Base-by-base conservation (phyloP, 1,284 basidiomycete genomes). In the Cutaneotrichosporon dermatis region DNA sequence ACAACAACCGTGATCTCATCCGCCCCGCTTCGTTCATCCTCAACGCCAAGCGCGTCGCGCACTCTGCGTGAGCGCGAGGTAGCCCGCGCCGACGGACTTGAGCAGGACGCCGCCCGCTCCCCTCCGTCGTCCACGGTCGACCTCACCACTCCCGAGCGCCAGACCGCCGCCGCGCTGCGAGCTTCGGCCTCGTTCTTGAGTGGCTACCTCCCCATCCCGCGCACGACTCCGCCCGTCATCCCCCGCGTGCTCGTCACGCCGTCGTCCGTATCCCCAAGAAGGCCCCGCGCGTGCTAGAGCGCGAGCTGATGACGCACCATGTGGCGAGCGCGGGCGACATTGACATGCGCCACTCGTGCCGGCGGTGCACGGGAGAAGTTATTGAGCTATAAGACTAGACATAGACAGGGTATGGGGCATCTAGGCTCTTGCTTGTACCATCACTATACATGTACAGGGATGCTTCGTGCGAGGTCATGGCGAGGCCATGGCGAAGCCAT, bases 271-370 rank as follows among this genome's bases (percentile, higher is more conserved):
- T 60, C 59, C 8, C 60, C 5, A 61, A 60, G 55, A 53, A 54
- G 41, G 40, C 57, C 51, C 59, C 51, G 13, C 44, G 44, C 33
- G 54, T 35, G 33, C 59, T 64, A 16, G 59, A 57, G 41, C 51
- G 49, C 48, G 48, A 60, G 44, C 16, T 25, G 40, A 53, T 45
- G 51, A 55, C 49, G 49, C 52, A 54, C 58, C 50, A 59, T 39
- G 41, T 58, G 51, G 39, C 45, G 48, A 44, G 52, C 3, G 53
- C 44, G 9, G 54, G 55, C 40, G 51, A 59, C 16, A 42, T 72
- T 34, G 70, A 72, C 59, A 66, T 69, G 36, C 56, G 66, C 36
- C 39, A 59, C 52, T 60, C 63, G 50, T 72, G 71, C 57, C 55
- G 51, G 40, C 63, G 65, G 25, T 72, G 71, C 53, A 48, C 54